phyloP scores from a whole-genome alignment of 164 flowering plant species.

The Nymphaea thermarum region DNA sequence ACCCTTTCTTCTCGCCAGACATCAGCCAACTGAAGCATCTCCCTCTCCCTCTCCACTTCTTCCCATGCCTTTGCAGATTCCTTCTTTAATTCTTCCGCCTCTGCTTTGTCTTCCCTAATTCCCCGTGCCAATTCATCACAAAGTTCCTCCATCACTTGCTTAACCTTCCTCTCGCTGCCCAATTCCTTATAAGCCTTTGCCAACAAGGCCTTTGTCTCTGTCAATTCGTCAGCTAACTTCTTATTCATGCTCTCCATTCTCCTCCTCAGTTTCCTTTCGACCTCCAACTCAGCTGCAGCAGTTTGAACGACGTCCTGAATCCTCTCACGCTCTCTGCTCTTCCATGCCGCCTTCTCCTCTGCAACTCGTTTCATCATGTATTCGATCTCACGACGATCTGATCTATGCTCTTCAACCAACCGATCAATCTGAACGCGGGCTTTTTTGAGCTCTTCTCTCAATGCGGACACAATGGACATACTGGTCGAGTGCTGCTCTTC shows the following conservation, averaged over 20 bases:
- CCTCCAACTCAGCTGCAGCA: conserved; percentile 62
- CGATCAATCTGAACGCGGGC: conserved; percentile 67
- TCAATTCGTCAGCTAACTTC: conserved; percentile 71
- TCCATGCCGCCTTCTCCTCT: conserved; percentile 79
- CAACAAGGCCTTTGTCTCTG: conserved; percentile 49
- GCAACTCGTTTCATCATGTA: conserved; percentile 60
- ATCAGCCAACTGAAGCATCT: conserved; percentile 82
- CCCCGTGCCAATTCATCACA: conserved; percentile 68
- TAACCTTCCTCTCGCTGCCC: conserved; percentile 64
- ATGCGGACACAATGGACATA: conserved; percentile 70
- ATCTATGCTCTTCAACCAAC: conserved; percentile 56
- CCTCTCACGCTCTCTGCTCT: conserved; percentile 48
- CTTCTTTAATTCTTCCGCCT: conserved; percentile 51
- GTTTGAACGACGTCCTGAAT: conserved; percentile 62
- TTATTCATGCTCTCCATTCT: conserved; percentile 74
- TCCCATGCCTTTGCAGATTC: conserved; percentile 46
- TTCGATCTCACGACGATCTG: conserved; percentile 44
- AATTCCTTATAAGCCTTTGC: conserved; percentile 51
- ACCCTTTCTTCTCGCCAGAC: conserved; percentile 67
- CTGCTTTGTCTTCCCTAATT: conserved; percentile 56
- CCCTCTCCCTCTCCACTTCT: conserved; percentile 77
- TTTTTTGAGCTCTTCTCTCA: conserved; percentile 82
- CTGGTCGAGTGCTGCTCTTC: conserved; percentile 67
- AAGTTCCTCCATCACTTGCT: conserved; percentile 52
- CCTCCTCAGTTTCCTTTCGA: conserved; percentile 71